These are phyloP conservation scores for Salicornia ramosissima DNA, from an alignment of 148 eudicot genomes.

Conservation along the genomic window DNA sequence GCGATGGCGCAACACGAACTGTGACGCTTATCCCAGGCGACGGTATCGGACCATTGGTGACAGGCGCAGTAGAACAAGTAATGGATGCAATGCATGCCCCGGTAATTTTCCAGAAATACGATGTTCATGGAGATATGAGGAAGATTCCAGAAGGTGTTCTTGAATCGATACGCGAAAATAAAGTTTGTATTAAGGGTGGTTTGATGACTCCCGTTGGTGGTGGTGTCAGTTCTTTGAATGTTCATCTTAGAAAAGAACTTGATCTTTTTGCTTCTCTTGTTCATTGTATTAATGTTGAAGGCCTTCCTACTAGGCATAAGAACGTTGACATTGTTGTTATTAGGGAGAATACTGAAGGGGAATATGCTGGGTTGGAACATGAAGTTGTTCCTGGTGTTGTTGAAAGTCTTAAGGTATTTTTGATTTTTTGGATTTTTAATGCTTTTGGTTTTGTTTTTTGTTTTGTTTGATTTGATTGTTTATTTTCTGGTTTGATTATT, in stretches of 20 bases:
- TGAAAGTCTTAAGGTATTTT: slow-evolving; percentile 69
- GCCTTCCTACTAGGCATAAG: slow-evolving; percentile 57
- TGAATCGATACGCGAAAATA: slow-evolving; percentile 59
- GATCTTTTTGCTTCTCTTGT: slow-evolving; percentile 75
- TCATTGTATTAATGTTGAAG: slow-evolving; percentile 60
- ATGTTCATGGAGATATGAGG: slow-evolving; percentile 63
- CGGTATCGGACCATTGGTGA: slow-evolving; percentile 78
- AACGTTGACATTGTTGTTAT: slow-evolving; percentile 80
- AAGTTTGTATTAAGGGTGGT: slow-evolving; percentile 72
- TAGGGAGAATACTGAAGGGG: slow-evolving; percentile 88
- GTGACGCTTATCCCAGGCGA: slow-evolving; percentile 80
- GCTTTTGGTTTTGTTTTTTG: background rate
- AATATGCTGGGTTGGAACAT: slow-evolving; percentile 78
- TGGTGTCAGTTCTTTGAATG: slow-evolving; percentile 66
- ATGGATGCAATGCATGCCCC: slow-evolving; percentile 84
- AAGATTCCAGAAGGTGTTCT: slow-evolving; percentile 43
- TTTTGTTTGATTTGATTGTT: background rate
- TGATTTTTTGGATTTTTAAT: background rate
- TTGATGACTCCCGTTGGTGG: slow-evolving; percentile 74
- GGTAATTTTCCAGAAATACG: slow-evolving; percentile 56
- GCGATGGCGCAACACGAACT: slow-evolving; percentile 51
- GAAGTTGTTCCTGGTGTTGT: slow-evolving; percentile 91
- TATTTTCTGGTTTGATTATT: background rate
- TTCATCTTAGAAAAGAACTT: slow-evolving; percentile 56
- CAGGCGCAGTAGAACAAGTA: slow-evolving; percentile 72